Percentiles rank a stretch among this genome's conserved stretches.
Conservation (phyloP, 257 asterid species). For the Verbascum thapsus region DNA sequence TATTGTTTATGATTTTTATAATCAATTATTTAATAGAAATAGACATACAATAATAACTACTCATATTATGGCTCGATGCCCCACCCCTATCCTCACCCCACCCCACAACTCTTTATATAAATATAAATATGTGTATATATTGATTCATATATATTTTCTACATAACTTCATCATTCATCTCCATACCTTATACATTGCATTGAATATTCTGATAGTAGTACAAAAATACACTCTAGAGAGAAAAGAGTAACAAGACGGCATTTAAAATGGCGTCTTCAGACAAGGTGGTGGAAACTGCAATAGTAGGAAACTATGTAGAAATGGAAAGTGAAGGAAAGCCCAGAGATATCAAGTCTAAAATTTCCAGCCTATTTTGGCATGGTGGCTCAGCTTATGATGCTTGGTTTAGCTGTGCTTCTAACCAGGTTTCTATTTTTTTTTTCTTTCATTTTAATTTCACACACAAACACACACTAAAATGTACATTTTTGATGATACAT, state of each 20-base stretch:
- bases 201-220: background rate
- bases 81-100: too few relatives aligned
- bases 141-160: background rate
- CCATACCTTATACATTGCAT: background rate
- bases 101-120: constrained; percentile 22
- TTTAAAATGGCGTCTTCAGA: constrained; percentile 62
- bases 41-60: too few relatives aligned
- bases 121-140: constrained; percentile 6
- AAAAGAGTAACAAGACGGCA: background rate
- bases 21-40: too few relatives aligned
- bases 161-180: background rate
- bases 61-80: too few relatives aligned
- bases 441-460: background rate
- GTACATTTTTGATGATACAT: too few relatives aligned
- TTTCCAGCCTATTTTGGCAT: constrained; percentile 81
- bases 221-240: background rate
- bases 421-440: constrained; percentile 69
- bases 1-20: too few relatives aligned
- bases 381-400: constrained; percentile 97
- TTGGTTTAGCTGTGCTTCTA: constrained; percentile 94
- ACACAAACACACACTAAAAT: background rate
- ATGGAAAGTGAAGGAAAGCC: constrained; percentile 73
- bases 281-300: constrained; percentile 66
- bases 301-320: constrained; percentile 72
- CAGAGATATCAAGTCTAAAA: constrained; percentile 46